These are phyloP conservation scores for Graphilbum ipis-grandicollis DNA, from an alignment of 2,329 filamentous ascomycete species.

Conservation along the genomic window DNA sequence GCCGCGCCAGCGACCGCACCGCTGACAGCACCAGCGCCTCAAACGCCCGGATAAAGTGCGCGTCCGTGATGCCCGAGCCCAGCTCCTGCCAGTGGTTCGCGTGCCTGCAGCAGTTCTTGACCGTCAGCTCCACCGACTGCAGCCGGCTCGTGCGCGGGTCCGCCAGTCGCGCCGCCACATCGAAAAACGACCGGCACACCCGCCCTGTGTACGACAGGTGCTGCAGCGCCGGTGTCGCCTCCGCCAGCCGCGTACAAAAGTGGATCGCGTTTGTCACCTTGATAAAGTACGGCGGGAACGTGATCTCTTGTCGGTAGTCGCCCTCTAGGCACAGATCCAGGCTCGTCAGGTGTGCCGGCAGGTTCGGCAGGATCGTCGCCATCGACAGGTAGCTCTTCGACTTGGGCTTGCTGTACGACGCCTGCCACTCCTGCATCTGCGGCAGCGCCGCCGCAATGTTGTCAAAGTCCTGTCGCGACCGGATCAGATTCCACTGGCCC, in stretches of 20 bases:
- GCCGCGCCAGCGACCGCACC: conserved; percentile 39
- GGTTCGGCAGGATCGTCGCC: conserved; percentile 39
- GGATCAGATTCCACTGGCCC: conserved; percentile 63
- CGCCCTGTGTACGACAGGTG: conserved; percentile 57
- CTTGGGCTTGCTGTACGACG: conserved; percentile 54
- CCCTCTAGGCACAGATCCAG: conserved; percentile 54
- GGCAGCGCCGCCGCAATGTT: conserved; percentile 46
- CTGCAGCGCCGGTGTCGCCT: conserved; percentile 42
- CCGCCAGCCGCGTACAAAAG: conserved; percentile 47
- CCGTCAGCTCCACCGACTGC: conserved; percentile 51
- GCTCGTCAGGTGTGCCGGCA: conserved; percentile 41
- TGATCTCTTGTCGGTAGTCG: conserved; percentile 48
- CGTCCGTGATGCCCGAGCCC: conserved; percentile 53
- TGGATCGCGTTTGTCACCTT: conserved; percentile 43
- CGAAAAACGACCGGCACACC: conserved; percentile 53
- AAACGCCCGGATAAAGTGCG: conserved; percentile 55
- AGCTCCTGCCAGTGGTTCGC: conserved; percentile 39
- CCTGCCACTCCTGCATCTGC: conserved; percentile 44
- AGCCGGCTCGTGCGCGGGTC: conserved; percentile 33
- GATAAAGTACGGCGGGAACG: conserved; percentile 40
- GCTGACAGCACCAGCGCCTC: conserved; percentile 49
- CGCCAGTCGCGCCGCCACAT: conserved; percentile 31
- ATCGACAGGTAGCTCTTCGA: conserved; percentile 57
- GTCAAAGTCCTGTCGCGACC: conserved; percentile 43
- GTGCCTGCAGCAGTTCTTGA: conserved; percentile 56